These are phyloP conservation scores for Arabis alpina DNA, from an alignment of 345 rosid species.

Conservation along the genomic window DNA sequence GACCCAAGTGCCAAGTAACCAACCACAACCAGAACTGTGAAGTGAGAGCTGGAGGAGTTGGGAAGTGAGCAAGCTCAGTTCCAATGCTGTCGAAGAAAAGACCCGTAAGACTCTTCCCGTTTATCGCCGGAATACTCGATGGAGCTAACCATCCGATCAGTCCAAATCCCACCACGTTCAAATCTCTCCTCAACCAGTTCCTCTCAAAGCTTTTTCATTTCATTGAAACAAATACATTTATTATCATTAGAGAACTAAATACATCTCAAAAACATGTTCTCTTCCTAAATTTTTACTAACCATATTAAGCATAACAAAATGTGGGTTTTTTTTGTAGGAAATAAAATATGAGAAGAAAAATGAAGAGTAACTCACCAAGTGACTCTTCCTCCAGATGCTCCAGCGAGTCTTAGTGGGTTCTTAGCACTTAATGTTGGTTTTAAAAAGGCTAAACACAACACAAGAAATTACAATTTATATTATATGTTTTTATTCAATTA, in stretches of 20 bases:
- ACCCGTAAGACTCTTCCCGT: slow-evolving; percentile 87
- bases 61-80: slow-evolving; percentile 92
- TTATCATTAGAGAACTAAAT: background rate
- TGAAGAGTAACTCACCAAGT: slow-evolving; percentile 52
- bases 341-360: background rate
- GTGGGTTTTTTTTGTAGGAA: background rate
- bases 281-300: background rate
- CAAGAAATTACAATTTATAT: background rate
- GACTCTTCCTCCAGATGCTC: slow-evolving; percentile 63
- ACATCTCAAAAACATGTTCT: background rate
- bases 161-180: slow-evolving; percentile 86
- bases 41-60: slow-evolving; percentile 69
- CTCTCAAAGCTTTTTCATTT: slow-evolving; percentile 62
- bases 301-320: background rate
- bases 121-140: slow-evolving; percentile 80
- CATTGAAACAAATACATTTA: background rate
- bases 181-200: slow-evolving; percentile 79
- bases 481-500: background rate
- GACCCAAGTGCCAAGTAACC: slow-evolving; percentile 81
- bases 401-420: slow-evolving; percentile 56
- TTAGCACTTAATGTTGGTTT: slow-evolving; percentile 57
- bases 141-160: slow-evolving; percentile 94
- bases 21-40: slow-evolving; percentile 90
- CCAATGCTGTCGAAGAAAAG: slow-evolving; percentile 97
- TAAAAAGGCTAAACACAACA: slow-evolving; percentile 57